These are phyloP conservation scores for Talaromyces liani DNA, from an alignment of 495 filamentous ascomycete species.

Conservation along the genomic window DNA sequence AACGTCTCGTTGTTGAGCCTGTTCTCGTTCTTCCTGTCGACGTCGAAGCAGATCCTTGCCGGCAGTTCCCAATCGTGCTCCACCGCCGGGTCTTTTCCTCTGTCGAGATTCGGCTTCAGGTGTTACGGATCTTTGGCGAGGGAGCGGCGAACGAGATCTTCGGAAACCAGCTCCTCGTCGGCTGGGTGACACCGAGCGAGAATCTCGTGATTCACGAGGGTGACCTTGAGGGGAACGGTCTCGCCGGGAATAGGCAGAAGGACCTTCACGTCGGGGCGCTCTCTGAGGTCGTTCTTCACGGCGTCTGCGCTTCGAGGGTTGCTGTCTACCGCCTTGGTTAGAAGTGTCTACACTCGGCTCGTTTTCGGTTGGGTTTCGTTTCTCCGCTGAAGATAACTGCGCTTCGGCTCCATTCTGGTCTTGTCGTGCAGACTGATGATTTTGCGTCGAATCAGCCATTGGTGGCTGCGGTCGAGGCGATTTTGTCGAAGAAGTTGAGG, in stretches of 20 bases:
- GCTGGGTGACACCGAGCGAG: constrained; percentile 4
- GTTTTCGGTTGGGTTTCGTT: constrained; percentile 21
- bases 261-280: constrained; percentile 30
- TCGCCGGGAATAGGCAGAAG: constrained; percentile 36
- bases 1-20: constrained; percentile 46
- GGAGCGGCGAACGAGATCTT: constrained; percentile 29
- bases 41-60: constrained; percentile 63
- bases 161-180: constrained; percentile 18
- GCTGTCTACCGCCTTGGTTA: constrained; percentile 16
- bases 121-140: constrained; percentile 30
- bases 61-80: constrained; percentile 64
- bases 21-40: constrained; percentile 58
- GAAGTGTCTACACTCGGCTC: constrained; percentile 13
- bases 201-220: constrained; percentile 9
- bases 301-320: constrained; percentile 32
- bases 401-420: constrained; percentile 12
- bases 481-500: background rate
- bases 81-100: constrained; percentile 80
- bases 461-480: background rate
- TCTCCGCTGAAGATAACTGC: constrained; percentile 16
- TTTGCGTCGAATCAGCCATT: background rate
- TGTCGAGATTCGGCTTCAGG: constrained; percentile 48
- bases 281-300: constrained; percentile 38
- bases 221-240: constrained; percentile 27
- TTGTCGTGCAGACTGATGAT: background rate